Evolutionary conservation across 345 rosid species (phyloP), one percentile per base, ranked within the genome.

Genomic region (Hibiscus syriacus): DNA sequence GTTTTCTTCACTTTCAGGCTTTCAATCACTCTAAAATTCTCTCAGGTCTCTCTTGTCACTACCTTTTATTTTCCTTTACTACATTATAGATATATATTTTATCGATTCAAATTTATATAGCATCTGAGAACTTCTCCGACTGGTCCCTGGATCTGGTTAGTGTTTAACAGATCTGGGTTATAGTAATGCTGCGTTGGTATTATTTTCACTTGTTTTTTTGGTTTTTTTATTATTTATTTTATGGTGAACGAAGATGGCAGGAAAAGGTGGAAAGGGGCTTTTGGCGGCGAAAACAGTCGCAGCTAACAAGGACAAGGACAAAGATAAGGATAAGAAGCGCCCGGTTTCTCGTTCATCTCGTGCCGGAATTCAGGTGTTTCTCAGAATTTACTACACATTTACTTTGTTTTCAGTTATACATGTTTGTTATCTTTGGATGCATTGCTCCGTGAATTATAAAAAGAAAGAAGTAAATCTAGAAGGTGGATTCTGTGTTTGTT

Each of bases 281-380:
- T 32, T 70, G 58, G 73, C 73, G 38, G 78, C 88, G 6, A 92
- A 92, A 77, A 92, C 98, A 26, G 84, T 87, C 2, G 90, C 95
- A 6, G 86, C 87, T 27, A 89, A 79, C 86, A 92, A 89, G 81
- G 97, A 86, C 49, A 86, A 87, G 67, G 97, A 91, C 32, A 87
- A 89, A 67, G 90, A 84, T 73, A 92, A 92, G 98, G 90, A 84
- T 73, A 92, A 92, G 98, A 92, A 92, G 85, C 80, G 83, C 55
- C 85, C 96, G 0, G 69, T 79, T 67, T 87, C 98, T 66, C 87
- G 98, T 43, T 92, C 98, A 25, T 77, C 98, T 64, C 98, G 98
- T 59, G 96, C 98, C 5, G 98, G 98, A 6, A 90, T 92, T 64
- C 96, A 90, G 92, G 98, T 92, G 48, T 11, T 12, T n/a, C 27